Evolutionary conservation across 148 eudicot species (phyloP), one percentile per base, ranked within the genome.

Genomic region (Camellia granthamiana): DNA sequence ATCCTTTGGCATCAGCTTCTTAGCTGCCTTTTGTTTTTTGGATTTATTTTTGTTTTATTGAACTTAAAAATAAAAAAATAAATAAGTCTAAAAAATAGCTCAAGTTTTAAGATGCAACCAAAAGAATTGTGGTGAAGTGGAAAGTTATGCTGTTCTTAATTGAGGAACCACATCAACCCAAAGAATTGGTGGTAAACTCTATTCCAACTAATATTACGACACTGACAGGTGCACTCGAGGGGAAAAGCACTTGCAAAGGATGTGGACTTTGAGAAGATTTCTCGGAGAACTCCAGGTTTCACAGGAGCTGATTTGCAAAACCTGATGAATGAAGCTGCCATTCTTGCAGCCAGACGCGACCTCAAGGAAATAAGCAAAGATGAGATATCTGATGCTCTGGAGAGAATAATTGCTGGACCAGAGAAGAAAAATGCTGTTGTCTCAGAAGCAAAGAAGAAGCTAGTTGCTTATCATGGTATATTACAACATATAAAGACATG

Each of bases 401-500:
- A 97, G 89, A 92, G 99, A 77, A 97, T 97, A 51, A 97, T 97
- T 83, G 99, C 99, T 38, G 99, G 99, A 63, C 99, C 99, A n/a
- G 99, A 97, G 88, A 97, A 97, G 97, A 97, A 97, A 85, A 97
- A 97, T 72, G 99, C 98, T 30, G 99, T 97, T 80, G 99, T 97
- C 41, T 94, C 99, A 42, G 99, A 97, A 0, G 99, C 94, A 87
- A 97, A 97, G 95, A 97, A 97, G 88, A 90, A 83, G 85, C 84
- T 97, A 58, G 99, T 97, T 7, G 99, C 99, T 74, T 97, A 93
- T 89, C 99, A 97, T 21, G 99, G 99, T 97, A 77, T 46, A 18
- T 30, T 15, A 38, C 54, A 42, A 69, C 49, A 69, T 2, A 43
- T 44, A 21, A 44, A 19, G 51, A 41, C 15, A 16, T 10, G 16